Evolutionary conservation across 2,329 filamentous ascomycete species (phyloP).

Genomic region (Purpureocillium takamizusanense): DNA sequence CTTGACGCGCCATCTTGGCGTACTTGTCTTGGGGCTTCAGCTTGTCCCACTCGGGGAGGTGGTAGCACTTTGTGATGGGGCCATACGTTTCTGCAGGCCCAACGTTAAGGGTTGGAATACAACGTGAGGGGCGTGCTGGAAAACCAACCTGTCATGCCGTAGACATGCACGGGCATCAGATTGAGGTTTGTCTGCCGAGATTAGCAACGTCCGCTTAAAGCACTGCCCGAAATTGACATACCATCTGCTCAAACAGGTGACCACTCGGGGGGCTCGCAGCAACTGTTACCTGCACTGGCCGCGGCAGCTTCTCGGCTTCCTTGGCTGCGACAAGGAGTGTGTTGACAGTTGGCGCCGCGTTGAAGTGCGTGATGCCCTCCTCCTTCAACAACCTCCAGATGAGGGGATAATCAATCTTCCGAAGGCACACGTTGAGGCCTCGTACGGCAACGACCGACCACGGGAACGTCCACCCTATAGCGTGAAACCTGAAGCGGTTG

Average conservation of each 20-base stretch:
- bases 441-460: conserved; percentile 90
- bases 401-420: conserved; percentile 89
- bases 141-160: conserved; percentile 55
- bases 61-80: conserved; percentile 89
- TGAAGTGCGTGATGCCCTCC: conserved; percentile 88
- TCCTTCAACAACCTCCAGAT: conserved; percentile 87
- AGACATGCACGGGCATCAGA: conserved; percentile 84
- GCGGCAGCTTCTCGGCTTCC: conserved; percentile 60
- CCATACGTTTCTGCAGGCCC: conserved; percentile 69
- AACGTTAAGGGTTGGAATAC: not conserved
- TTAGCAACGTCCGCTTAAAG: too few species aligned
- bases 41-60: conserved; percentile 74
- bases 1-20: conserved; percentile 84
- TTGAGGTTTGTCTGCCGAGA: conserved; percentile 50
- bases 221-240: conserved; percentile 16
- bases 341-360: conserved; percentile 92
- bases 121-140: not conserved
- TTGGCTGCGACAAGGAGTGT: conserved; percentile 77
- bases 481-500: conserved; percentile 46
- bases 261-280: conserved; percentile 85
- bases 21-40: conserved; percentile 71
- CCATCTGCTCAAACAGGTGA: conserved; percentile 91
- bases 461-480: conserved; percentile 76
- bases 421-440: conserved; percentile 88
- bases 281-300: conserved; percentile 77